Percentiles rank a stretch among this genome's conserved stretches.
phyloP scores from a whole-genome alignment of 179 eudicot species.

The Nepenthes alata region DNA sequence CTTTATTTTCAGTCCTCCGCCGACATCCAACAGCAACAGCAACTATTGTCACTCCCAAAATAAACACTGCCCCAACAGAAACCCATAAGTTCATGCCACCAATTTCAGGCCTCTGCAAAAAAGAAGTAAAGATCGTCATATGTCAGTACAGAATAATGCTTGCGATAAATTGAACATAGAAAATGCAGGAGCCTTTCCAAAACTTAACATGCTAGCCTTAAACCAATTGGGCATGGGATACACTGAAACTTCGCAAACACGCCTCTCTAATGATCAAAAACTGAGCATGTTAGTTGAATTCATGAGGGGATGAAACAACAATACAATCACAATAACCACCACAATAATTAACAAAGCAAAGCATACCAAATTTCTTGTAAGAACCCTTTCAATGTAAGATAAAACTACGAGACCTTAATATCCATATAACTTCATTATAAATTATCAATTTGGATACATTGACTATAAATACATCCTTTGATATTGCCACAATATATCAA shows the following conservation, averaged over 20 bases:
- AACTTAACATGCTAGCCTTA: neutral
- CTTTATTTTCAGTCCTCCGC: slow-evolving; percentile 19
- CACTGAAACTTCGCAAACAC: neutral
- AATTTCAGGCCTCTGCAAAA: slow-evolving; percentile 16
- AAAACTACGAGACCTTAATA: too few species aligned
- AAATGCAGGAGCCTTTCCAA: neutral
- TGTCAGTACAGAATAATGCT: neutral
- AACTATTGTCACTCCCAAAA: slow-evolving; percentile 18
- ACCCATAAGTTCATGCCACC: neutral
- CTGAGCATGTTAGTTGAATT: too few species aligned
- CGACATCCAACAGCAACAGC: slow-evolving; percentile 13
- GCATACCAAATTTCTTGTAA: too few species aligned
- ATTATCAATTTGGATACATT: too few species aligned
- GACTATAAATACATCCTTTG: too few species aligned
- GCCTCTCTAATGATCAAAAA: neutral
- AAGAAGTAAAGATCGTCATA: neutral
- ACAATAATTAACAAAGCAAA: too few species aligned
- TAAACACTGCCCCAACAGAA: slow-evolving; percentile 15
- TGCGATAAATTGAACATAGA: neutral
- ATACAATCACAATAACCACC: too few species aligned
- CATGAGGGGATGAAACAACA: too few species aligned
- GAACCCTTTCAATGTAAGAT: too few species aligned
- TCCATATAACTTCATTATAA: too few species aligned
- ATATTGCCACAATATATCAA: too few species aligned
- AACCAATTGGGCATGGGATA: neutral